Evolutionary conservation across 2,329 filamentous ascomycete genomes (phyloP).

Genomic region (Fusarium sp.): DNA sequence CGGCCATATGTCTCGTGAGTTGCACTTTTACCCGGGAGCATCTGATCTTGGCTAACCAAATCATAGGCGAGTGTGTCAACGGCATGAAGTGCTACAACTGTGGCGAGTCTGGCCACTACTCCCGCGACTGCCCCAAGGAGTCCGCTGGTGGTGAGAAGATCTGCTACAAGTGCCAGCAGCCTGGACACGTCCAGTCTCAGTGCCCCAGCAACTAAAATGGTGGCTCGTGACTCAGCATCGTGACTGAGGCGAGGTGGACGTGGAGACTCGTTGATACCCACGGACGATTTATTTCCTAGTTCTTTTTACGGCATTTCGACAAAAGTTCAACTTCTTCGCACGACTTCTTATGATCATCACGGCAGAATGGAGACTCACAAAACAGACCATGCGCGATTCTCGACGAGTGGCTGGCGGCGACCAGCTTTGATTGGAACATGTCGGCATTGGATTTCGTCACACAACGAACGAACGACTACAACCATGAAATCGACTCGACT

Average conservation of each 20-base stretch:
- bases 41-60: slow-evolving; percentile 30
- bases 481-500: slow-evolving; percentile 40
- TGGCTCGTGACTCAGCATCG: slow-evolving; percentile 39
- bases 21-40: not conserved
- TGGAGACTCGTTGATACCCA: slow-evolving; percentile 58
- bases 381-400: slow-evolving; percentile 45
- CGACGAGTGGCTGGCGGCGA: slow-evolving; percentile 34
- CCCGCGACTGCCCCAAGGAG: slow-evolving; percentile 95
- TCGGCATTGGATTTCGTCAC: slow-evolving; percentile 48
- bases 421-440: slow-evolving; percentile 45
- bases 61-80: slow-evolving; percentile 88
- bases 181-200: slow-evolving; percentile 90
- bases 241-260: slow-evolving; percentile 49
- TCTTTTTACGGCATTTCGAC: slow-evolving; percentile 44
- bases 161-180: slow-evolving; percentile 94
- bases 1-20: slow-evolving; percentile 90
- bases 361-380: slow-evolving; percentile 43
- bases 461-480: slow-evolving; percentile 38
- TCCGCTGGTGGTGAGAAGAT: slow-evolving; percentile 88
- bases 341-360: slow-evolving; percentile 47
- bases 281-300: slow-evolving; percentile 48
- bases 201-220: slow-evolving; percentile 81
- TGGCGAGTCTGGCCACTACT: slow-evolving; percentile 91
- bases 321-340: slow-evolving; percentile 47
- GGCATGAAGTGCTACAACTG: slow-evolving; percentile 99